Conservation (phyloP, 352 stramenopile species). For the Pythium sukuiense region DNA sequence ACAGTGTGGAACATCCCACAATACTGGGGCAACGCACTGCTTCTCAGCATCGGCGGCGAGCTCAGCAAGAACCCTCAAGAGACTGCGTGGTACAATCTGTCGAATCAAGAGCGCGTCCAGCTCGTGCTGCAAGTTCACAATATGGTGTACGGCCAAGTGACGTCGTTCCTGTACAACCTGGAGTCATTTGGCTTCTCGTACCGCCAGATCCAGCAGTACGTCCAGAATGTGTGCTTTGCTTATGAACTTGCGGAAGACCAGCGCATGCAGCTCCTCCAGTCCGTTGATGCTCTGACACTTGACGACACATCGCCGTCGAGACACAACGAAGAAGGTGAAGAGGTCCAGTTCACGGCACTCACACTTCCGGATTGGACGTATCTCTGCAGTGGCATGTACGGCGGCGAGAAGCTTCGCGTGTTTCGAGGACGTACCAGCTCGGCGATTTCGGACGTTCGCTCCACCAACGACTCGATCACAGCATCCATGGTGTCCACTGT, state of each 20-base stretch:
- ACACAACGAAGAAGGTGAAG: conserved; percentile 24
- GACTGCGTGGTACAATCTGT: conserved; percentile 66
- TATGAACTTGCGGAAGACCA: conserved; percentile 83
- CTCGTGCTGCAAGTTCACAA: conserved; percentile 79
- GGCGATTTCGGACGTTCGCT: conserved; percentile 18
- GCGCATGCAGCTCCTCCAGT: conserved; percentile 62
- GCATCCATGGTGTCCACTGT: conserved; percentile 36
- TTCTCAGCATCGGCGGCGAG: conserved; percentile 76
- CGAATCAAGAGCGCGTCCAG: conserved; percentile 54
- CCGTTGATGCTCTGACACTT: conserved; percentile 43
- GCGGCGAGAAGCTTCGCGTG: conserved; percentile 32
- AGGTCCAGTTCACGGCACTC: conserved; percentile 67
- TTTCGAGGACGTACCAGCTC: conserved; percentile 34
- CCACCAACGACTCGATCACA: conserved; percentile 34
- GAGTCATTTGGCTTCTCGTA: conserved; percentile 67
- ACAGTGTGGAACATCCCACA: conserved; percentile 61
- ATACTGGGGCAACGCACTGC: conserved; percentile 74
- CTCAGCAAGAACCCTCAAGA: conserved; percentile 69
- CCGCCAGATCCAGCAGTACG: conserved; percentile 70
- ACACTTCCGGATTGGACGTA: conserved; percentile 64
- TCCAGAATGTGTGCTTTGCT: conserved; percentile 72
- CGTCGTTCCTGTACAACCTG: conserved; percentile 77
- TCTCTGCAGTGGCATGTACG: conserved; percentile 27
- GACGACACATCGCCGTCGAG: conserved; percentile 23
- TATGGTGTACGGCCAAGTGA: conserved; percentile 73